Conservation (phyloP, 2,329 filamentous ascomycete genomes). For the Diaporthe humulicola region DNA sequence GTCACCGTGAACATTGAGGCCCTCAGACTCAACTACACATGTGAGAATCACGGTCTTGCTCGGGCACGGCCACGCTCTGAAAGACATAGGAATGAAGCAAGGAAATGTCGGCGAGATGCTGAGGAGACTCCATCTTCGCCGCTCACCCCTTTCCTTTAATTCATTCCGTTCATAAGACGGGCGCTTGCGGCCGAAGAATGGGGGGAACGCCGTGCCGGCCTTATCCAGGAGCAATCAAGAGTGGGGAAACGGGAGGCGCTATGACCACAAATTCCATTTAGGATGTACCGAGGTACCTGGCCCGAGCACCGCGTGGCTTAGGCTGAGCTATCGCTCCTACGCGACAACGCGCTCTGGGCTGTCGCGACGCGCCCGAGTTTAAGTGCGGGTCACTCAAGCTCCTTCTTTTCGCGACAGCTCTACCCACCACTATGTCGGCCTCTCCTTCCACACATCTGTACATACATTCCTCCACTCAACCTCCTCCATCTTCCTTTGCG, state of each 20-base stretch:
- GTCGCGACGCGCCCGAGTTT: constrained; percentile 24
- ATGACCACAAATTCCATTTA: constrained; percentile 22
- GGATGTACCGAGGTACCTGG: constrained; percentile 11
- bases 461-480: background rate
- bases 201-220: constrained; percentile 26
- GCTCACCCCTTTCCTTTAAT: constrained; percentile 4
- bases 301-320: constrained; percentile 1
- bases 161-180: constrained; percentile 19
- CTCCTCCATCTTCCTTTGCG: constrained; percentile 21
- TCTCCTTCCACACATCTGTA: constrained; percentile 3
- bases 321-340: background rate
- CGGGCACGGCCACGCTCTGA: background rate
- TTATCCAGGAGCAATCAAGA: constrained; percentile 15
- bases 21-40: background rate
- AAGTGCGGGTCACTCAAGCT: constrained; percentile 24
- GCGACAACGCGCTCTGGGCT: constrained; percentile 26
- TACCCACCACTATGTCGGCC: background rate
- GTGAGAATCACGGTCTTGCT: background rate
- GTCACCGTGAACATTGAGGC: constrained; percentile 24
- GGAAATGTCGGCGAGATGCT: background rate
- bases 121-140: background rate
- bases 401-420: constrained; percentile 2
- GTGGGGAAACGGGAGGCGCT: constrained; percentile 12
- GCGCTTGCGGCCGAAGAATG: constrained; percentile 34
- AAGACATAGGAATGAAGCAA: background rate